A percentile compares a stretch with the other conserved stretches of the same genome.
phyloP scores from a whole-genome alignment of 805 yeast species.

The Grigorovia transvaalensis region DNA sequence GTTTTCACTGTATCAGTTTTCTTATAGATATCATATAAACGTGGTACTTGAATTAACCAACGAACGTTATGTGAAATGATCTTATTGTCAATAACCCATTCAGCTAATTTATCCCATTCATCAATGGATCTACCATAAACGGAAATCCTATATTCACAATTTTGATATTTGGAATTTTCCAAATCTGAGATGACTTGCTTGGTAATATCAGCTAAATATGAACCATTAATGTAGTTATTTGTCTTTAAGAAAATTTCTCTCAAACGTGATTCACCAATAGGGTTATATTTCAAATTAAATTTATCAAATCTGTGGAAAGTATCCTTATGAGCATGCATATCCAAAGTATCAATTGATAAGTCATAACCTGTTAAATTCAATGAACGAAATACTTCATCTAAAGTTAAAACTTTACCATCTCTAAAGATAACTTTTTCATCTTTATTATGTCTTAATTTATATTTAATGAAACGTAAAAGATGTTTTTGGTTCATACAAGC shows the following conservation, averaged over 20 bases:
- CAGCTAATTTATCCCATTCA: constrained; percentile 94
- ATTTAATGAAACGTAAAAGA: constrained; percentile 83
- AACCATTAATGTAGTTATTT: constrained; percentile 82
- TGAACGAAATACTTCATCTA: constrained; percentile 85
- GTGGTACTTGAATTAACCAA: constrained; percentile 93
- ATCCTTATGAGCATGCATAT: constrained; percentile 98
- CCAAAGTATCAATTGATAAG: constrained; percentile 88
- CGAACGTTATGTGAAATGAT: constrained; percentile 87
- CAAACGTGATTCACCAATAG: constrained; percentile 94
- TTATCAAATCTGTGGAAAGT: constrained; percentile 97
- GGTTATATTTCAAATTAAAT: constrained; percentile 93
- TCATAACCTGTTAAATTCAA: constrained; percentile 89
- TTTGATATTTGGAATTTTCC: constrained; percentile 91
- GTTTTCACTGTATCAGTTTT: constrained; percentile 55
- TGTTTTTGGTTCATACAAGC: constrained; percentile 99
- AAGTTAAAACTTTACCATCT: constrained; percentile 79
- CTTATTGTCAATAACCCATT: constrained; percentile 91
- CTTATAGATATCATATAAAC: constrained; percentile 84
- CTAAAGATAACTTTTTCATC: constrained; percentile 87
- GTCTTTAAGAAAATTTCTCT: constrained; percentile 94
- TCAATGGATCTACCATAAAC: constrained; percentile 80
- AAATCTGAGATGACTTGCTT: constrained; percentile 89
- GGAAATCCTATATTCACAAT: constrained; percentile 93
- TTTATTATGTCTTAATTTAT: constrained; percentile 78
- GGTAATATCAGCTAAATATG: constrained; percentile 86